These are phyloP conservation scores for Epichloe coenophiala DNA, from an alignment of 2,329 filamentous ascomycete genomes.

Conservation along the genomic window DNA sequence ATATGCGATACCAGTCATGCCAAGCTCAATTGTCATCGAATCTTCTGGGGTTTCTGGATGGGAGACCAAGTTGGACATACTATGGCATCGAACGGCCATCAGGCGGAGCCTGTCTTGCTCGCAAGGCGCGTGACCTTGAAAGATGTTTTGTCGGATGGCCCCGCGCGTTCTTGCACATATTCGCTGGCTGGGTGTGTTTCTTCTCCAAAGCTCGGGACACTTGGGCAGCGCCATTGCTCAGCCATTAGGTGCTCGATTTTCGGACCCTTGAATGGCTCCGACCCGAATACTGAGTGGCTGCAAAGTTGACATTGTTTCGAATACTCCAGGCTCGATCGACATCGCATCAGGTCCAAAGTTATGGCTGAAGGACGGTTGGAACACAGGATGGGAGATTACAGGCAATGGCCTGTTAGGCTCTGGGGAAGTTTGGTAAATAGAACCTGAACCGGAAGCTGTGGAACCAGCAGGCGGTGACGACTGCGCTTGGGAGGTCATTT, in stretches of 20 bases:
- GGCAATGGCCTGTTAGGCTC: slow-evolving; percentile 6
- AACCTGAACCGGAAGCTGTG: background rate
- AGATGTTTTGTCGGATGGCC: no score
- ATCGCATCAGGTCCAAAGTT: slow-evolving; percentile 16
- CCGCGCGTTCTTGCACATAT: no score
- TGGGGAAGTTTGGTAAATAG: background rate
- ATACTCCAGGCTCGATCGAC: slow-evolving; percentile 23
- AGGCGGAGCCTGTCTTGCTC: no score
- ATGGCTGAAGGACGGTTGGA: slow-evolving; percentile 19
- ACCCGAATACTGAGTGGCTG: slow-evolving; percentile 26
- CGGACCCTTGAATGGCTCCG: slow-evolving; percentile 19
- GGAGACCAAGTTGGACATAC: no score
- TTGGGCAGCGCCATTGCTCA: slow-evolving; percentile 2
- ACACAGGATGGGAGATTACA: slow-evolving; percentile 17
- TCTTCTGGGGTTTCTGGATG: no score
- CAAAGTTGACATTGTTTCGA: slow-evolving; percentile 24
- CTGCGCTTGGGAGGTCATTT: background rate
- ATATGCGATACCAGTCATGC: no score
- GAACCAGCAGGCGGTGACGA: background rate
- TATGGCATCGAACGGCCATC: no score
- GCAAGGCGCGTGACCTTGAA: no score
- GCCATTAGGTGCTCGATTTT: slow-evolving; percentile 9
- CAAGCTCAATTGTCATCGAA: no score
- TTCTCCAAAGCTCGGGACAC: background rate
- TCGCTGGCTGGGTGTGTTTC: background rate